These are phyloP conservation scores for Polysphondylium violaceum DNA, from an alignment of 78 protist species.

Conservation along the genomic window DNA sequence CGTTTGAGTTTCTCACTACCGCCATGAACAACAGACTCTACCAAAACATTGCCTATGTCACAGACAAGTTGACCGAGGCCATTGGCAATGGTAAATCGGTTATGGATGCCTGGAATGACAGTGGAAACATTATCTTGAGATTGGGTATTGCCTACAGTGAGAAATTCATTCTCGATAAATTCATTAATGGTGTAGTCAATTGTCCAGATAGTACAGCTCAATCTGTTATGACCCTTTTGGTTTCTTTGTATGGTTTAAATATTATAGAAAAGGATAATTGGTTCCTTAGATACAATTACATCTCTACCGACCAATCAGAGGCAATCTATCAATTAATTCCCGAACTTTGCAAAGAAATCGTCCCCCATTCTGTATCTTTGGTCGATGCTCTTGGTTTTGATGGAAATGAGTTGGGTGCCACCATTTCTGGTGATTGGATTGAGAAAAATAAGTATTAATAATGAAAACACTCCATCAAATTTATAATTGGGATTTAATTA, in stretches of 20 bases:
- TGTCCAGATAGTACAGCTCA: conserved; percentile 32
- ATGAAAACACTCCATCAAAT: background rate
- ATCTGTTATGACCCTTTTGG: conserved; percentile 23
- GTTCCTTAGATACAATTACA: conserved; percentile 52
- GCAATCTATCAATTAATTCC: conserved; percentile 18
- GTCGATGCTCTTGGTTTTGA: conserved; percentile 66
- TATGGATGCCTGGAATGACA: conserved; percentile 77
- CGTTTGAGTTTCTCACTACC: conserved; percentile 8
- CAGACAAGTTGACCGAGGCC: conserved; percentile 19
- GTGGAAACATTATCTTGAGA: conserved; percentile 11
- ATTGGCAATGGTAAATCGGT: conserved; percentile 53
- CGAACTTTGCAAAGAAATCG: conserved; percentile 50
- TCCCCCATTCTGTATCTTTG: conserved; percentile 31
- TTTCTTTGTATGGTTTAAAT: conserved; percentile 2
- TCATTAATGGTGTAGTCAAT: conserved; percentile 5
- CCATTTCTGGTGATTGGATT: conserved; percentile 71
- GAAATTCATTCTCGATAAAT: conserved; percentile 1
- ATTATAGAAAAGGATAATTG: conserved; percentile 56
- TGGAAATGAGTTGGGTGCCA: conserved; percentile 5
- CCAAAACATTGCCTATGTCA: conserved; percentile 14
- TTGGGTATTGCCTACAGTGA: conserved; percentile 52
- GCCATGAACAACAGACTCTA: conserved; percentile 42
- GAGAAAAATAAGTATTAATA: conserved; percentile 50
- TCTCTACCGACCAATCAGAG: conserved; percentile 62
- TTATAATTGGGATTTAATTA: too few species aligned